Conservation (phyloP, 1,284 basidiomycete genomes). For the Fistulina hepatica region DNA sequence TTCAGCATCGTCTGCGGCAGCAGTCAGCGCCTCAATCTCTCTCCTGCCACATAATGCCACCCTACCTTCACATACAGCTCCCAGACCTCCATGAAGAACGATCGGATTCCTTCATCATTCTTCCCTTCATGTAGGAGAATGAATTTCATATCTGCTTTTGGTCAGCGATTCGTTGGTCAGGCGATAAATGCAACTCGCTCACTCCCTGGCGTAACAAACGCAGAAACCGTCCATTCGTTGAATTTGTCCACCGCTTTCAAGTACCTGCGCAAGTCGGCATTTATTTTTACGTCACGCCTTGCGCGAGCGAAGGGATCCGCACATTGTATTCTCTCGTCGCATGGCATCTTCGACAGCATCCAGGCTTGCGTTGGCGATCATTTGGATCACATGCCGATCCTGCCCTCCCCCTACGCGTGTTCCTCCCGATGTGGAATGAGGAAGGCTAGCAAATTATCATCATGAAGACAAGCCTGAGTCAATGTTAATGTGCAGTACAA, state of each 20-base stretch:
- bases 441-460: too few relatives aligned
- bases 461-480: too few relatives aligned
- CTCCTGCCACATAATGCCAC: not conserved
- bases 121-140: slow-evolving; percentile 85
- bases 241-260: slow-evolving; percentile 89
- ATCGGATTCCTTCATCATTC: slow-evolving; percentile 90
- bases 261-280: slow-evolving; percentile 48
- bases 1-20: slow-evolving; percentile 67
- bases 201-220: slow-evolving; percentile 90
- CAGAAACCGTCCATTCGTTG: slow-evolving; percentile 95
- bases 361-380: slow-evolving; percentile 90
- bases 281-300: slow-evolving; percentile 9
- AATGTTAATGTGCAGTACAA: slow-evolving; percentile 53
- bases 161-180: slow-evolving; percentile 12
- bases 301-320: slow-evolving; percentile 22
- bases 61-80: slow-evolving; percentile 88
- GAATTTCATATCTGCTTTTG: slow-evolving; percentile 74
- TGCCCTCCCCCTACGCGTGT: slow-evolving; percentile 59
- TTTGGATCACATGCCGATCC: slow-evolving; percentile 89
- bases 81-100: slow-evolving; percentile 90
- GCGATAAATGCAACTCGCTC: slow-evolving; percentile 25
- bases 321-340: slow-evolving; percentile 80
- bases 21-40: not conserved
- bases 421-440: slow-evolving; percentile 45
- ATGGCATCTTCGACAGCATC: slow-evolving; percentile 88